Evolutionary conservation across 202 grass and related monocot species (phyloP).

Genomic region (Setaria viridis): DNA sequence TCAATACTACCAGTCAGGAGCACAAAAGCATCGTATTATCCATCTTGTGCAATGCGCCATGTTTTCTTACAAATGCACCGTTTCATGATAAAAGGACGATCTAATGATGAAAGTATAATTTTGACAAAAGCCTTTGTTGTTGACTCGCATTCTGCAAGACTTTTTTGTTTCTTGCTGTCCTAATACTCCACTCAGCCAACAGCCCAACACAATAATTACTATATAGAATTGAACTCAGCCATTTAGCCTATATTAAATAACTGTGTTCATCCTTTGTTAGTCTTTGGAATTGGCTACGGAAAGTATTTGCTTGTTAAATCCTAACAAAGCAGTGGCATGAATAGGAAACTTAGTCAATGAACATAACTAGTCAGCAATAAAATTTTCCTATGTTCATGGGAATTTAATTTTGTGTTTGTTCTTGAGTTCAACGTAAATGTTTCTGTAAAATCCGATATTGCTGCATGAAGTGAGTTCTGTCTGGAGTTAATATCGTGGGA

Average conservation of each 20-base stretch:
- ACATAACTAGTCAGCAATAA: neutral
- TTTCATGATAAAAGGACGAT: no score
- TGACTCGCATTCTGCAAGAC: neutral
- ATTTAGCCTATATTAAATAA: neutral
- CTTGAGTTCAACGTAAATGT: neutral
- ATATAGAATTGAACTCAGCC: neutral
- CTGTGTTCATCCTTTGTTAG: neutral
- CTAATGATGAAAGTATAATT: no score
- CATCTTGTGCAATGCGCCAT: no score
- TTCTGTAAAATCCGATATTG: neutral
- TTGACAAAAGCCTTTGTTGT: neutral
- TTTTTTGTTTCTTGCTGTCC: no score
- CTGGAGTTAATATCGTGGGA: neutral
- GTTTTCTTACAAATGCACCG: no score
- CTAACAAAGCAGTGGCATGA: neutral
- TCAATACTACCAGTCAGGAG: no score
- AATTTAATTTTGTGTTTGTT: neutral
- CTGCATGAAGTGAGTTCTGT: neutral
- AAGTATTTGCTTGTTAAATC: conserved; percentile 17
- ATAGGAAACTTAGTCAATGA: neutral
- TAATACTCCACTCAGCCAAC: neutral
- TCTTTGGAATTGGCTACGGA: neutral
- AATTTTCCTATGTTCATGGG: neutral
- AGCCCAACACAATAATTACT: no score
- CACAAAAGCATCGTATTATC: no score